These are phyloP conservation scores for Mortierella sp. DNA, from an alignment of 371 early-diverging fungal species.

Conservation along the genomic window DNA sequence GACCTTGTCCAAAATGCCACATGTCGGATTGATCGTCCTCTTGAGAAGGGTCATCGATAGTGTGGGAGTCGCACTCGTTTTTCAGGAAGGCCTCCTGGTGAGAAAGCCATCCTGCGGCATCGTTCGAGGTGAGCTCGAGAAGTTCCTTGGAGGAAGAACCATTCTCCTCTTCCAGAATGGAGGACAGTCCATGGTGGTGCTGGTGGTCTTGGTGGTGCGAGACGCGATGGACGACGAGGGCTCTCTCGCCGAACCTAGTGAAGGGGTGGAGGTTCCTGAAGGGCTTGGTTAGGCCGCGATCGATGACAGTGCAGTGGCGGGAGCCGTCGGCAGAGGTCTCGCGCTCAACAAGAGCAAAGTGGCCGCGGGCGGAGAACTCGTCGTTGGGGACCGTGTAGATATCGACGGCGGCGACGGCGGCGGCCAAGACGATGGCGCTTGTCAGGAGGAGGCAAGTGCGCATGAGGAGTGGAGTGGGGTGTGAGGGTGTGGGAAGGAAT, in stretches of 20 bases:
- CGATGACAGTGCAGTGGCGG: conserved; percentile 29
- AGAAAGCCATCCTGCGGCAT: background rate
- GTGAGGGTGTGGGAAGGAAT: too few relatives aligned
- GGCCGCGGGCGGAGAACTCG: conserved; percentile 15
- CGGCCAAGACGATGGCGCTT: conserved; percentile 31
- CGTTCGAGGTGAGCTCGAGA: conserved; percentile 39
- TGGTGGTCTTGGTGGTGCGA: conserved; percentile 26
- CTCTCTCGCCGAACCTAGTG: conserved; percentile 17
- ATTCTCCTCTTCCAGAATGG: conserved; percentile 17
- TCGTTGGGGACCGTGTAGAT: conserved; percentile 21
- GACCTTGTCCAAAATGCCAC: background rate
- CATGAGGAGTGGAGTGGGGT: conserved; percentile 22
- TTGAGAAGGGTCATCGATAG: background rate
- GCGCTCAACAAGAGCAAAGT: conserved; percentile 28
- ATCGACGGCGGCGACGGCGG: conserved; percentile 5
- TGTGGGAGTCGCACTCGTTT: conserved; percentile 22
- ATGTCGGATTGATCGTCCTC: background rate
- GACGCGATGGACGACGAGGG: conserved; percentile 22
- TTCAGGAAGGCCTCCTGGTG: conserved; percentile 18
- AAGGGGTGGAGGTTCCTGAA: conserved; percentile 38
- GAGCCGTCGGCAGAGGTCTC: conserved; percentile 1
- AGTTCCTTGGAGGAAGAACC: conserved; percentile 4
- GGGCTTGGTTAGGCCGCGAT: conserved; percentile 33
- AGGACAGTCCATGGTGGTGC: conserved; percentile 27
- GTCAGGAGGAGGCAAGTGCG: conserved; percentile 45